Percentiles rank a stretch among this genome's conserved stretches.
These are phyloP conservation scores for Ogataea nonfermentans DNA, from an alignment of 805 yeast genomes.

Conservation along the genomic window DNA sequence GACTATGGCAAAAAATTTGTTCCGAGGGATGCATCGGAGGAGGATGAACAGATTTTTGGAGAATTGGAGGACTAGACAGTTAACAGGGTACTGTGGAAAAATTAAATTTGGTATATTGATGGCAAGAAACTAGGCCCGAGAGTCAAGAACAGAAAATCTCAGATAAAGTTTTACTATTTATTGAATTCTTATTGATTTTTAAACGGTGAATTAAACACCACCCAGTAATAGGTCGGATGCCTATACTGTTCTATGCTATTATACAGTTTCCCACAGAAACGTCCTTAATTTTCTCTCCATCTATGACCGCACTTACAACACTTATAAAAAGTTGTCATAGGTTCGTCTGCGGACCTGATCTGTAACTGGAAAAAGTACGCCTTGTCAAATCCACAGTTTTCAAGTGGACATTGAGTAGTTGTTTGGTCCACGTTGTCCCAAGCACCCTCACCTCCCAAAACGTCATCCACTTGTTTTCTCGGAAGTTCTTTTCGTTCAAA, in stretches of 20 bases:
- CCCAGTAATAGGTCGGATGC: too few relatives aligned
- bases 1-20: slow-evolving; percentile 16
- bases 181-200: not conserved
- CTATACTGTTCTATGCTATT: too few relatives aligned
- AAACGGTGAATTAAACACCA: too few relatives aligned
- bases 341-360: slow-evolving; percentile 97
- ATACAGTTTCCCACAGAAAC: too few relatives aligned
- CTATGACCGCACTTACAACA: slow-evolving; percentile 91
- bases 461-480: slow-evolving; percentile 92
- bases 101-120: too few relatives aligned
- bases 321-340: slow-evolving; percentile 97
- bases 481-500: slow-evolving; percentile 81
- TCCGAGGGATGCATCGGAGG: slow-evolving; percentile 16
- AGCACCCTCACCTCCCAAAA: slow-evolving; percentile 93
- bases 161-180: not conserved
- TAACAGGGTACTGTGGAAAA: too few relatives aligned
- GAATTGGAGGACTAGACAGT: slow-evolving; percentile 32
- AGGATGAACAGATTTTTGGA: slow-evolving; percentile 34
- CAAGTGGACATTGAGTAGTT: slow-evolving; percentile 85
- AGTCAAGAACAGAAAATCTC: too few relatives aligned
- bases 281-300: slow-evolving; percentile 91
- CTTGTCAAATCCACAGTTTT: slow-evolving; percentile 78
- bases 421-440: slow-evolving; percentile 99
- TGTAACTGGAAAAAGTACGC: slow-evolving; percentile 97
- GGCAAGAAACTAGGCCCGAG: too few relatives aligned